phyloP scores from a whole-genome alignment of 345 rosid genomes.

The Brassica napus region Da-Ae NC_063440.1:21607001-21607500 shows the following conservation, averaged over 20 bases:
- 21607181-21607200: too few relatives aligned
- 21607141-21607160: background rate
- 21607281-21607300: background rate
- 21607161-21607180: too few relatives aligned
- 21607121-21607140: background rate
- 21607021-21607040: too few relatives aligned
- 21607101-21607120: background rate
- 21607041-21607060: background rate
- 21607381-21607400: background rate
- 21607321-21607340: too few relatives aligned
- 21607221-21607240: too few relatives aligned
- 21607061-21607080: background rate
- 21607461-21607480: conserved; percentile 7
- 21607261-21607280: background rate
- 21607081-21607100: background rate
- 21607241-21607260: background rate
- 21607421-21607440: conserved; percentile 7
- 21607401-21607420: background rate
- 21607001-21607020: too few relatives aligned
- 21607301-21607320: background rate
- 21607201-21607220: too few relatives aligned
- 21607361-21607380: conserved; percentile 21
- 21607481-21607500: conserved; percentile 20
- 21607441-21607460: background rate
- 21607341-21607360: background rate